Base-by-base conservation (phyloP, 345 rosid species). In the Populus nigra region DNA sequence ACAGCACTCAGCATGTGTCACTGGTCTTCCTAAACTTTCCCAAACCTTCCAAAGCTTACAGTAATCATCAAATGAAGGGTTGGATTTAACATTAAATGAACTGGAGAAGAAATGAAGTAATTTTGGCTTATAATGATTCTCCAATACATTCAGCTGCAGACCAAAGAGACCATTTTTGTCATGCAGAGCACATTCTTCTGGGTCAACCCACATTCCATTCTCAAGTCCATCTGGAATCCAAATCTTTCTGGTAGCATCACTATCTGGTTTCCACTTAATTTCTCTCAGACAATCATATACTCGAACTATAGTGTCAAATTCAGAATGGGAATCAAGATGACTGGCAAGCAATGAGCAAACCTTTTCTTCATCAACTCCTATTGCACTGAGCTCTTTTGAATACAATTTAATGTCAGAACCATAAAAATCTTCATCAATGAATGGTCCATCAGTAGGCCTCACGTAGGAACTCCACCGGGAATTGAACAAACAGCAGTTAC, bases 11-110 rank as follows among this genome's bases (percentile, higher is more conserved):
- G 68, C 79, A 11, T 76, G 33, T 3, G 91, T 83, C 87, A 91
- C 71, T 18, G 23, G 53, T 3, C 69, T 59, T 50, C 67, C 75
- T 3, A 80, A 85, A 25, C 35, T 69, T 83, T 88, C 96, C 96
- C 93, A 91, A n/a, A 16, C 78, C 83, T 88, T 85, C 96, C 98
- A 91, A 67, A 93, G 87, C 29, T 71, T 80, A 73, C 87, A 87
- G 80, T 88, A 90, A 73, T 93, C 90, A 33, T 85, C 86, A 65
- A 85, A 29, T 0, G 87, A 85, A 7, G 96, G 96, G 68, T 66
- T 79, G 7, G 68, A 27, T 76, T 78, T 85, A 43, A 90, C 93
- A 8, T 35, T 47, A 62, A 87, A 87, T 2, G 82, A 85, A 50
- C 78, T 72, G 3, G 82, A 75, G 77, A 93, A 89, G 67, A 89